phyloP scores from a whole-genome alignment of 768 basidiomycete genomes.

The Leccinum rimulosum region DNA sequence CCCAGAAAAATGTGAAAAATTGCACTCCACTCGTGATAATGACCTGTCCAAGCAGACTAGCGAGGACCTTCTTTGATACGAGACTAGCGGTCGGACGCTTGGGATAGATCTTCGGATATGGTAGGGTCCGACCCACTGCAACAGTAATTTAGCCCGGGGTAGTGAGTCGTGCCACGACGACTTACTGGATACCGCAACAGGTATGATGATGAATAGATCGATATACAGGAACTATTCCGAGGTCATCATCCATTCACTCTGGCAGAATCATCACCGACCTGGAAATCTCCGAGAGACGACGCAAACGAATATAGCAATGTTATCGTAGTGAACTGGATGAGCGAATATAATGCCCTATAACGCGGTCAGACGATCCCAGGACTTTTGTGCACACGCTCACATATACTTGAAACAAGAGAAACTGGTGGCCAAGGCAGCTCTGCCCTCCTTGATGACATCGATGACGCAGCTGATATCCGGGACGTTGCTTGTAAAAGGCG shows the following conservation, averaged over 20 bases:
- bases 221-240: constrained; percentile 85
- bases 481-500: constrained; percentile 91
- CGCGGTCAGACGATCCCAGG: constrained; percentile 8
- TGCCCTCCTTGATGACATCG: constrained; percentile 94
- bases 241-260: constrained; percentile 7
- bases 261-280: constrained; percentile 49
- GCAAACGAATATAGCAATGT: constrained; percentile 95
- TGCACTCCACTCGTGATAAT: constrained; percentile 80
- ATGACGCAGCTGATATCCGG: constrained; percentile 96
- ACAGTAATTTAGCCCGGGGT: constrained; percentile 5
- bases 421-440: constrained; percentile 94
- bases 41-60: constrained; percentile 92
- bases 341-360: constrained; percentile 90
- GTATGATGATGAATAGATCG: constrained; percentile 96
- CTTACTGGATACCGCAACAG: constrained; percentile 94
- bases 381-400: constrained; percentile 45
- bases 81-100: constrained; percentile 94
- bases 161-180: neutral
- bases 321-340: constrained; percentile 99
- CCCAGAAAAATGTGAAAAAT: constrained; percentile 88
- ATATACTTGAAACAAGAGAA: constrained; percentile 99
- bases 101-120: constrained; percentile 80
- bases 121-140: constrained; percentile 91
- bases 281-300: constrained; percentile 93
- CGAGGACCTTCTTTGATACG: constrained; percentile 91